Percentiles rank a stretch among this genome's conserved stretches.
phyloP scores from a whole-genome alignment of 2,329 filamentous ascomycete species.

The Cryphonectria japonica region DNA sequence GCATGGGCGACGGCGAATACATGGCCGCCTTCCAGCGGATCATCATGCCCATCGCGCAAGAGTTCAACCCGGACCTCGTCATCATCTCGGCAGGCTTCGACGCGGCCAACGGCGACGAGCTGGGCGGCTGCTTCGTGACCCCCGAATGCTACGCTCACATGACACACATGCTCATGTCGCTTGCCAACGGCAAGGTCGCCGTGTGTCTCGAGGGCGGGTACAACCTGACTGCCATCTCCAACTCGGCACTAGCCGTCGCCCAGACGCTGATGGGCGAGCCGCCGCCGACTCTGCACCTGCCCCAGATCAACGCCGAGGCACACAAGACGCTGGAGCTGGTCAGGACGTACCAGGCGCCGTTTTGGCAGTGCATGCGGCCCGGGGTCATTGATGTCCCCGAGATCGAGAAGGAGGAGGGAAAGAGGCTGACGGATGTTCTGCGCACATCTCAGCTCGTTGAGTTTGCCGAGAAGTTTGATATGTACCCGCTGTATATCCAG shows the following conservation, averaged over 20 bases:
- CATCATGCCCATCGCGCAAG: conserved; percentile 92
- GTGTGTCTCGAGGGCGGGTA: conserved; percentile 97
- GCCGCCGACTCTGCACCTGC: conserved; percentile 64
- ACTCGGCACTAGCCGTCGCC: conserved; percentile 88
- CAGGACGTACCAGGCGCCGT: conserved; percentile 65
- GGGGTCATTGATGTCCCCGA: conserved; percentile 60
- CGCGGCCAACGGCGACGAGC: conserved; percentile 87
- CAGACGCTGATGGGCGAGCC: conserved; percentile 95
- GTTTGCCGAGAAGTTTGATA: conserved; percentile 72
- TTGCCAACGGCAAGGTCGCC: conserved; percentile 84
- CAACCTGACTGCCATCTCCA: conserved; percentile 89
- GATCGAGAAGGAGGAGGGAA: conserved; percentile 55
- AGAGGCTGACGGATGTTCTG: conserved; percentile 78
- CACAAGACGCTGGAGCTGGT: conserved; percentile 61
- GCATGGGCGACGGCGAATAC: conserved; percentile 97
- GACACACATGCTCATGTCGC: conserved; percentile 98
- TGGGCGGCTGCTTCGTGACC: conserved; percentile 91
- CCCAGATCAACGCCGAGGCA: conserved; percentile 61
- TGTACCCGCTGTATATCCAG: conserved; percentile 81
- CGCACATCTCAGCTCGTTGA: conserved; percentile 74
- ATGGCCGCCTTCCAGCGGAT: conserved; percentile 95
- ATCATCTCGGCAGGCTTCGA: conserved; percentile 97
- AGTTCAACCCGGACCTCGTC: conserved; percentile 92
- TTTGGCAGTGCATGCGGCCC: conserved; percentile 88
- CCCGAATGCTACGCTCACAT: conserved; percentile 94